Evolutionary conservation across 441 rosid species (phyloP).

Genomic region (Pelargonium citronellum): DNA sequence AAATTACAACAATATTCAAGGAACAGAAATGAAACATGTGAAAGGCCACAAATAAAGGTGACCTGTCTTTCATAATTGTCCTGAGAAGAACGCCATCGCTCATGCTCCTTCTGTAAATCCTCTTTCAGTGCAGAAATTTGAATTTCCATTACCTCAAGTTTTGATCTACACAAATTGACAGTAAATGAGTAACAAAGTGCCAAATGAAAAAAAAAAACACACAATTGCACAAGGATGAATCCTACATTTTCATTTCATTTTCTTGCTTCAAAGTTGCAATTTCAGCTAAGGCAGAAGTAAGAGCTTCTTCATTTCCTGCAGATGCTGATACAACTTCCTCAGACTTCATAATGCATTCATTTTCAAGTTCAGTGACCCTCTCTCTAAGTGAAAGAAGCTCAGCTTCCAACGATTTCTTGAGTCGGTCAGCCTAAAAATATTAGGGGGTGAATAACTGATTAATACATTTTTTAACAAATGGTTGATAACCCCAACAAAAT

Average conservation of each 20-base stretch:
- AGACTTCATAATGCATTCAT: conserved; percentile 61
- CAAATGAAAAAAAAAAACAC: conserved; percentile 7
- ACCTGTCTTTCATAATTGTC: conserved; percentile 98
- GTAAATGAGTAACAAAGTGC: conserved; percentile 18
- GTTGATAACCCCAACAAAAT: conserved; percentile 18
- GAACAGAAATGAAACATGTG: background rate
- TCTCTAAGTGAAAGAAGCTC: conserved; percentile 63
- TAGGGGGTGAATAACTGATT: conserved; percentile 7
- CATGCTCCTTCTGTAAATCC: conserved; percentile 71
- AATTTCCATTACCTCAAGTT: conserved; percentile 57
- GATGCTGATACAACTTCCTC: conserved; percentile 60
- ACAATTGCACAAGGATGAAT: conserved; percentile 1
- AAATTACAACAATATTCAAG: background rate
- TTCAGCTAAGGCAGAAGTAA: conserved; percentile 62
- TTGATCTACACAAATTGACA: conserved; percentile 49
- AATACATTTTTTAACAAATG: background rate
- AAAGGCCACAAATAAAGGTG: conserved; percentile 7
- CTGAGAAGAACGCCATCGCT: conserved; percentile 73
- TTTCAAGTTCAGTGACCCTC: conserved; percentile 69
- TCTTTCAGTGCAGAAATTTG: conserved; percentile 59
- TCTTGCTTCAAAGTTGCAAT: conserved; percentile 67
- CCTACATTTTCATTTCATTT: conserved; percentile 55
- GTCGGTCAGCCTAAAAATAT: conserved; percentile 53
- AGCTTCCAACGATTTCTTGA: conserved; percentile 62
- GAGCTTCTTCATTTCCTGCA: conserved; percentile 64